These are phyloP conservation scores for Calocera viscosa DNA, from an alignment of 768 basidiomycete genomes.

Conservation along the genomic window DNA sequence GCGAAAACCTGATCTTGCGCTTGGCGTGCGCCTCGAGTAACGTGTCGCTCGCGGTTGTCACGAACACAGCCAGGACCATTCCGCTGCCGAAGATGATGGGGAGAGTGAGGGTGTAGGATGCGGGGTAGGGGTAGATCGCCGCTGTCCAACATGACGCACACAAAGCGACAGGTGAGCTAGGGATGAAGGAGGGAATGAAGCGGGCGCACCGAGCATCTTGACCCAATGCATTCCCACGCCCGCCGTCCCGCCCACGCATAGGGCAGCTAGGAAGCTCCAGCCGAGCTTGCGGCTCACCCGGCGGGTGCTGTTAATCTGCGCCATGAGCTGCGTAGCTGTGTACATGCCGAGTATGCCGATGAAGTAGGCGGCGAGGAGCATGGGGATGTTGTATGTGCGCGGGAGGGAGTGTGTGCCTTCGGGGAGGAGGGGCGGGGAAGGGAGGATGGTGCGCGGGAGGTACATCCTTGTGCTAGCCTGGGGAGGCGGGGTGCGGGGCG, in stretches of 20 bases:
- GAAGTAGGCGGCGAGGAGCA: constrained; percentile 2
- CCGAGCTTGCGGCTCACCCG: neutral
- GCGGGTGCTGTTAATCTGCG: neutral
- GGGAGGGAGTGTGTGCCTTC: neutral
- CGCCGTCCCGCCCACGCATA: neutral
- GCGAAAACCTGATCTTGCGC: too few relatives aligned
- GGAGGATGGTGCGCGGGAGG: neutral
- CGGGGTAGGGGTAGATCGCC: neutral
- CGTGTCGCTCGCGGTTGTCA: neutral
- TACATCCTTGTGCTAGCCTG: too few relatives aligned
- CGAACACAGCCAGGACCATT: neutral
- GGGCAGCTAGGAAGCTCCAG: neutral
- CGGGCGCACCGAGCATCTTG: neutral
- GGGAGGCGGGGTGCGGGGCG: too few relatives aligned
- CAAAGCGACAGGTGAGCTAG: too few relatives aligned
- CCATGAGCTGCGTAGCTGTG: neutral
- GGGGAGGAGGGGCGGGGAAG: neutral
- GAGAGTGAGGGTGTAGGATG: neutral
- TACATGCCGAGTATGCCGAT: neutral
- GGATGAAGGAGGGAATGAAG: neutral
- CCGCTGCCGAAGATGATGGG: neutral
- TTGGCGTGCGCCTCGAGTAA: neutral
- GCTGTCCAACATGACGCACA: neutral
- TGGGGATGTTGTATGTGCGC: neutral
- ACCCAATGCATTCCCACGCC: constrained; percentile 2